These are phyloP conservation scores for Pseudogymnoascus pannorum DNA, from an alignment of 2,329 filamentous ascomycete species.

Conservation along the genomic window DNA sequence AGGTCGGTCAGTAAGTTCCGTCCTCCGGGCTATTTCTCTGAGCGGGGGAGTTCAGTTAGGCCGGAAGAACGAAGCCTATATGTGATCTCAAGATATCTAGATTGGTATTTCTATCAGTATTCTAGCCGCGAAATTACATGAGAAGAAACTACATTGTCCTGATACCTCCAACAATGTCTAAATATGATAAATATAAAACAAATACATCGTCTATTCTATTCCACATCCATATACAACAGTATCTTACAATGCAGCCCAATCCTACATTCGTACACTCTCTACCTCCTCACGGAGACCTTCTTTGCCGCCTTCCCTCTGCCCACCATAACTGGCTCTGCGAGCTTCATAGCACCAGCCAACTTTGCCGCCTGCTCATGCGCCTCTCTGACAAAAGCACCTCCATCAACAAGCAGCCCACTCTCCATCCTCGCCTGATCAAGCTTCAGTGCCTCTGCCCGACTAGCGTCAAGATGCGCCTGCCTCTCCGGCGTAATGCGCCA, in stretches of 20 bases:
- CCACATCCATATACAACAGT: slow-evolving; percentile 1
- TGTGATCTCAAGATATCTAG: neutral
- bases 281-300: slow-evolving; percentile 23
- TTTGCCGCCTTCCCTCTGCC: slow-evolving; percentile 18
- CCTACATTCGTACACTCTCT: slow-evolving; percentile 4
- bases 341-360: slow-evolving; percentile 10
- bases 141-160: neutral
- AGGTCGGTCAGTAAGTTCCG: too few relatives aligned
- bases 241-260: slow-evolving; percentile 5
- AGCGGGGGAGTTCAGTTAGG: neutral
- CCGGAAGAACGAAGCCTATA: neutral
- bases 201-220: slow-evolving; percentile 2
- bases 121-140: neutral
- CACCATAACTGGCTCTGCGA: slow-evolving; percentile 24
- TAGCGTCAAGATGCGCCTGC: slow-evolving; percentile 54
- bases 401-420: slow-evolving; percentile 52
- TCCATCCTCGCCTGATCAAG: slow-evolving; percentile 49
- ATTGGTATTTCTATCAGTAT: neutral
- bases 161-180: neutral
- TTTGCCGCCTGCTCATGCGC: slow-evolving; percentile 25
- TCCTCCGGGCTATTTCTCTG: too few relatives aligned
- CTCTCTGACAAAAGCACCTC: slow-evolving; percentile 41
- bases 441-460: slow-evolving; percentile 44
- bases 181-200: slow-evolving; percentile 6
- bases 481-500: slow-evolving; percentile 75